Base-by-base conservation (phyloP, 306 rosid genomes). In the Pterocarpus macrocarpus region DNA sequence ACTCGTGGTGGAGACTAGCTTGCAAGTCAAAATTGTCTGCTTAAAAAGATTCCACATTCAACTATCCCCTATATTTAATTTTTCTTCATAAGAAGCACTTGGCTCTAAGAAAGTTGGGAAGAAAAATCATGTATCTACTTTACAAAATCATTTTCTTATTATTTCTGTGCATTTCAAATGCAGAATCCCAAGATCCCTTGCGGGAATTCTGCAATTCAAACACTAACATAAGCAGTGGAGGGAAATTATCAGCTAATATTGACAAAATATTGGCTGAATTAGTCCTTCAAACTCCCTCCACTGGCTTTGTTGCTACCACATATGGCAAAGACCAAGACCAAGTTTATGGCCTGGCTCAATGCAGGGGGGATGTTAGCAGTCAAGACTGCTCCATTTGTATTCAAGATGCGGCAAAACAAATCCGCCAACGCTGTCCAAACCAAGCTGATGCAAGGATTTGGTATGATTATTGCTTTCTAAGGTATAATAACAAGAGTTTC, bases 401-500 rank as follows among this genome's bases (percentile, higher is more conserved):
- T 50, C 85, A 86, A 73, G 89, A 87, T 1, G 91, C 92, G 0
- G 86, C 94, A 1, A 84, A 84, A 7, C 67, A 90, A 84, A 86
- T 92, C 73, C 83, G 78, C 17, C 50, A 66, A 13, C 72, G 84
- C 7, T 90, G 97, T 71, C 86, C 91, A 0, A 66, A 81, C 63
- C 80, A 87, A 78, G 88, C 86, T 0, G 94, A 87, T 17, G 88
- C 90, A 41, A 86, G 91, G 16, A 89, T 92, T 22, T 88, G 92
- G 92, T 90, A 92, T 28, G 97, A 92, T 76, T 87, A 22, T 53
- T 92, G 94, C 87, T 88, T 90, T 53, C 52, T 92, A 34, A 86
- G 90, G 84, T 86, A 84, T 44, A 68, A 34, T 64, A 71, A 67
- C 69, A 75, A 79, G 84, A 86, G 68, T 43, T 90, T 89, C 80